Evolutionary conservation across 208 protist species (phyloP).

Genomic region (Crithidia acanthocephali): DNA sequence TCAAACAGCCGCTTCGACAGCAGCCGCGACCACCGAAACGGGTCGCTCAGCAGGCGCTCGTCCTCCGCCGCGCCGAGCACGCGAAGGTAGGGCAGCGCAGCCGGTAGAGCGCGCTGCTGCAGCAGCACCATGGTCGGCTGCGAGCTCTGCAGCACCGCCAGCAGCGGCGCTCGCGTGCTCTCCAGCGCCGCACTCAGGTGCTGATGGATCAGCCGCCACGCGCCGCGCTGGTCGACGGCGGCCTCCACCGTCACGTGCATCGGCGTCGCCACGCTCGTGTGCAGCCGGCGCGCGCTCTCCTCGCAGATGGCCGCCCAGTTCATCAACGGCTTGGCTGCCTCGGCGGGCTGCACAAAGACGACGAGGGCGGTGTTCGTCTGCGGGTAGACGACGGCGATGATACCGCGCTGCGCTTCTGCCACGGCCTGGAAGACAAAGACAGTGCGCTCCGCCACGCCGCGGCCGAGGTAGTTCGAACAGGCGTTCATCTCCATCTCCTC

Average conservation of each 20-base stretch:
- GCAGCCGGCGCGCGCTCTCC: slow-evolving; percentile 60
- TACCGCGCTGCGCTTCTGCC: slow-evolving; percentile 61
- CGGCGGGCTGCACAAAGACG: slow-evolving; percentile 82
- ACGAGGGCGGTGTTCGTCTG: slow-evolving; percentile 54
- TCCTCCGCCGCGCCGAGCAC: slow-evolving; percentile 83
- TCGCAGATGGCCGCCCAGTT: slow-evolving; percentile 65
- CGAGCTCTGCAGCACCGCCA: slow-evolving; percentile 82
- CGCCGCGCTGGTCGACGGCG: slow-evolving; percentile 53
- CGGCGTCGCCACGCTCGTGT: slow-evolving; percentile 22
- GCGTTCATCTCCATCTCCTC: slow-evolving; percentile 64
- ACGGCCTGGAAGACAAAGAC: slow-evolving; percentile 84
- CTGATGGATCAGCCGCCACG: slow-evolving; percentile 70
- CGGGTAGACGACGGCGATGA: slow-evolving; percentile 72
- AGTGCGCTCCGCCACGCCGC: slow-evolving; percentile 41
- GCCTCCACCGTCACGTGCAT: slow-evolving; percentile 49
- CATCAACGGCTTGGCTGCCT: slow-evolving; percentile 63
- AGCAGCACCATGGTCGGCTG: slow-evolving; percentile 62
- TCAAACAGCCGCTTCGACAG: slow-evolving; percentile 74
- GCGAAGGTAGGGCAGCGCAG: slow-evolving; percentile 70
- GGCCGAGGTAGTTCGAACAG: slow-evolving; percentile 54
- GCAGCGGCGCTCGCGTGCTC: slow-evolving; percentile 43
- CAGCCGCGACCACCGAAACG: slow-evolving; percentile 81
- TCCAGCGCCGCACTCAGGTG: slow-evolving; percentile 57
- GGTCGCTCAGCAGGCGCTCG: slow-evolving; percentile 82
- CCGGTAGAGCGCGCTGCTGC: slow-evolving; percentile 65